Evolutionary conservation across 352 stramenopile genomes (phyloP), one percentile per base, ranked within the genome.

Genomic region (Thalassiosira hispida): DNA sequence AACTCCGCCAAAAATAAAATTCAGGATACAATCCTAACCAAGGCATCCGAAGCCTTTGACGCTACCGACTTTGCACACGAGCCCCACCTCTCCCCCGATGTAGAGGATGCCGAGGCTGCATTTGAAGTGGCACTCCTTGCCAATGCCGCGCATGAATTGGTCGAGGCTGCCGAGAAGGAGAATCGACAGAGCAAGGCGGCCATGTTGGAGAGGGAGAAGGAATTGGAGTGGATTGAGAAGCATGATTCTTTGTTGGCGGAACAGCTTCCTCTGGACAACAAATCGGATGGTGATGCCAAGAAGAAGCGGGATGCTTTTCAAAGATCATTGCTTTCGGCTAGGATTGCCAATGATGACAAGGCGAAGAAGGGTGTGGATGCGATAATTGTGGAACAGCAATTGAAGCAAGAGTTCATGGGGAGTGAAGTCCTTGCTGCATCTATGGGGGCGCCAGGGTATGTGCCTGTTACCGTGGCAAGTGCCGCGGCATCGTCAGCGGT

Each of bases 121-220:
- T 78, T 55, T 18, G 66, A 73, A 29, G 49, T 51, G 11, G 52
- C 47, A 5, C 8, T 66, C 6, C n/a, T 72, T 3, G 69, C 59
- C 0, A 38, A 51, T 46, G 59, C 59, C 20, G 59, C 59, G 31
- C 57, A 60, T 12, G 35, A 29, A 12, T 42, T 78, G 44, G 59
- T 38, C 46, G 51, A 71, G 23, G 63, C 62, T 2, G 63, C 55
- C 2, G 73, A 75, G 56, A 81, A 52, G 25, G 73, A 77, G 38
- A 71, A 31, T 35, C 42, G 61, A 22, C 73, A 81, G 25, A 55
- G 56, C 20, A 64, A 61, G 33, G 63, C 51, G 27, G 61, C 72
- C n/a, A 69, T 74, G 62, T 62, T 69, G 51, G 72, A 74, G 63
- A 80, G 72, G 35, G 61, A 80, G 20, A 80, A 56, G 46, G 72